These are phyloP conservation scores for Termitomyces sp. DNA, from an alignment of 768 basidiomycete species.

Conservation along the genomic window DNA sequence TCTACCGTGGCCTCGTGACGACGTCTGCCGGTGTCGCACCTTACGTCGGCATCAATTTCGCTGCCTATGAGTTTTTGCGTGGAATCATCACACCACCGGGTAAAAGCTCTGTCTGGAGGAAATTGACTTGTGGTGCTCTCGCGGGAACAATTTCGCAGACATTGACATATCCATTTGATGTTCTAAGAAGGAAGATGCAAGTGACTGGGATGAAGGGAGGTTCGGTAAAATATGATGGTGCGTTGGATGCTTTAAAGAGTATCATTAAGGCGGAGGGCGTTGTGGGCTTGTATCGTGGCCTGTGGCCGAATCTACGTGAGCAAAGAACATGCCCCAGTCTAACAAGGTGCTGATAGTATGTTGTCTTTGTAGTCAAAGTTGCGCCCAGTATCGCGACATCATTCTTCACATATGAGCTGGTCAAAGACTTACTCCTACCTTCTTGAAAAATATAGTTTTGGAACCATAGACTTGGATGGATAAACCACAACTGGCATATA, in stretches of 20 bases:
- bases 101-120: slow-evolving; percentile 58
- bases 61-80: slow-evolving; percentile 83
- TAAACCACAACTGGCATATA: slow-evolving; percentile 3
- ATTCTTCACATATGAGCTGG: slow-evolving; percentile 79
- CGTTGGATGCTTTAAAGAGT: slow-evolving; percentile 66
- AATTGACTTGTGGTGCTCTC: slow-evolving; percentile 80
- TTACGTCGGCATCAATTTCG: slow-evolving; percentile 87
- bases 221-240: slow-evolving; percentile 69
- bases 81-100: slow-evolving; percentile 79
- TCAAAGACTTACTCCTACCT: slow-evolving; percentile 30
- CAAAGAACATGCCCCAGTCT: slow-evolving; percentile 14
- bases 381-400: slow-evolving; percentile 85
- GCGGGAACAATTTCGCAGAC: slow-evolving; percentile 89
- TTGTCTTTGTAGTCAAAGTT: slow-evolving; percentile 63
- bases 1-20: slow-evolving; percentile 82
- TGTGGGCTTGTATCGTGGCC: slow-evolving; percentile 72
- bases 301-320: slow-evolving; percentile 88
- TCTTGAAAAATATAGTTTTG: slow-evolving; percentile 13
- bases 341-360: slow-evolving; percentile 3
- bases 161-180: slow-evolving; percentile 93
- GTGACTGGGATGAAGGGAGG: slow-evolving; percentile 72
- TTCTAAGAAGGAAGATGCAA: slow-evolving; percentile 93
- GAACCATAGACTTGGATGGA: slow-evolving; percentile 12
- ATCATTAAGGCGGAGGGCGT: slow-evolving; percentile 74
- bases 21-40: slow-evolving; percentile 90